Conservation (phyloP, 306 rosid species). For the Arachis hypogaea region DNA sequence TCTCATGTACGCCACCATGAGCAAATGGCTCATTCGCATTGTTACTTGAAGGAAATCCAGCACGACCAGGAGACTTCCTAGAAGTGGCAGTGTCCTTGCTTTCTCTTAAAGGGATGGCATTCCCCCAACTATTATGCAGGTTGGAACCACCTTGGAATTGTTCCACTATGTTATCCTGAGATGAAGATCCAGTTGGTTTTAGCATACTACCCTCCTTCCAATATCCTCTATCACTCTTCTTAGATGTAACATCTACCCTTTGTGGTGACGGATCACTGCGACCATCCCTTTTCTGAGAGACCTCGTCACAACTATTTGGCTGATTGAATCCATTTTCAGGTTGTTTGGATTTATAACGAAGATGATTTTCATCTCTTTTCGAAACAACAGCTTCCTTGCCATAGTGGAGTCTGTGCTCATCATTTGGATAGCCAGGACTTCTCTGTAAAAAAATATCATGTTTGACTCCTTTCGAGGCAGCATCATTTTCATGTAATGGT, state of each 20-base stretch:
- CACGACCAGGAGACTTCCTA: constrained; percentile 49
- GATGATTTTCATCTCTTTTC: constrained; percentile 47
- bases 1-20: constrained; percentile 44
- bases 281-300: constrained; percentile 45
- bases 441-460: constrained; percentile 44
- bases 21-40: constrained; percentile 47
- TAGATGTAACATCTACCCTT: constrained; percentile 49
- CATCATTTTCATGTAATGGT: constrained; percentile 45
- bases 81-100: constrained; percentile 42
- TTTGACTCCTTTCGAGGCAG: constrained; percentile 48
- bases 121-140: constrained; percentile 51
- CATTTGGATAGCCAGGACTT: constrained; percentile 40
- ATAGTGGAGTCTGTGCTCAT: constrained; percentile 45
- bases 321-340: constrained; percentile 52
- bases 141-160: constrained; percentile 48
- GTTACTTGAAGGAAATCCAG: constrained; percentile 44
- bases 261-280: constrained; percentile 43
- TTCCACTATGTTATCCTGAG: constrained; percentile 54
- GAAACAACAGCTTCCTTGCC: constrained; percentile 50
- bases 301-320: constrained; percentile 46
- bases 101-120: constrained; percentile 45
- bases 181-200: constrained; percentile 57
- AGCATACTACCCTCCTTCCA: constrained; percentile 46
- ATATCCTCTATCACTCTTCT: constrained; percentile 49
- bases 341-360: constrained; percentile 48